Percentiles rank a stretch among this genome's conserved stretches.
phyloP scores from a whole-genome alignment of 495 filamentous ascomycete species.

The Neurospora sp. region DNA sequence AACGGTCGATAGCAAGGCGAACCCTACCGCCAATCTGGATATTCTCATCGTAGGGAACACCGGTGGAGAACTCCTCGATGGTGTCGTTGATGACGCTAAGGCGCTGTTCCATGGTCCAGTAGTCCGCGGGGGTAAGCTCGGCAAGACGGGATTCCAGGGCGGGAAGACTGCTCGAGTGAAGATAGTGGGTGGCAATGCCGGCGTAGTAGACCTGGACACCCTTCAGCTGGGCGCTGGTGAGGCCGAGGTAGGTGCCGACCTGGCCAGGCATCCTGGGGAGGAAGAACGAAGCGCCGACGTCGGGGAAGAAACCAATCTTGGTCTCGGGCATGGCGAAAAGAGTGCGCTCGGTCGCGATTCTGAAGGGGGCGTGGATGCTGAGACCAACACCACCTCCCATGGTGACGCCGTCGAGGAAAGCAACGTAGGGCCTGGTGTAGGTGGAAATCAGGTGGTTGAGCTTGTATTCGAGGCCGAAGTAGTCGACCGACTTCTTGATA shows the following conservation, averaged over 20 bases:
- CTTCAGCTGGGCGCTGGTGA: conserved; percentile 72
- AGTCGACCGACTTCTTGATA: conserved; percentile 59
- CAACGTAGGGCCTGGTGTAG: conserved; percentile 84
- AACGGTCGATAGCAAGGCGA: conserved; percentile 74
- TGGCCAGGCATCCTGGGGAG: conserved; percentile 76
- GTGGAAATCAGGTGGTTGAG: conserved; percentile 95
- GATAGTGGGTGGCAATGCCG: conserved; percentile 86
- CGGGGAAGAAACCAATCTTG: conserved; percentile 94
- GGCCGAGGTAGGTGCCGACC: conserved; percentile 78
- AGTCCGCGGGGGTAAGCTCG: conserved; percentile 79
- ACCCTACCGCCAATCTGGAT: conserved; percentile 53
- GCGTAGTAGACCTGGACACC: conserved; percentile 77
- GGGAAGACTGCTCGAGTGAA: conserved; percentile 77
- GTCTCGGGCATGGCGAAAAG: conserved; percentile 98
- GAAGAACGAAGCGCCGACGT: conserved; percentile 94
- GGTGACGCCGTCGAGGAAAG: conserved; percentile 95
- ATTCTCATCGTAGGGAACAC: conserved; percentile 61
- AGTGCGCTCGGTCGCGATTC: conserved; percentile 92
- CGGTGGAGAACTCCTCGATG: conserved; percentile 82
- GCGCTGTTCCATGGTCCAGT: conserved; percentile 48
- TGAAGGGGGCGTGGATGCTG: conserved; percentile 87
- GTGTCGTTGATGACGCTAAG: conserved; percentile 68
- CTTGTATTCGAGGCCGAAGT: conserved; percentile 86
- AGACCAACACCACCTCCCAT: conserved; percentile 97
- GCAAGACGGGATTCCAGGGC: conserved; percentile 75